Percentiles rank a stretch among this genome's conserved stretches.
Evolutionary conservation across 805 yeast species (phyloP).

Genomic region (Teunomyces stri): DNA sequence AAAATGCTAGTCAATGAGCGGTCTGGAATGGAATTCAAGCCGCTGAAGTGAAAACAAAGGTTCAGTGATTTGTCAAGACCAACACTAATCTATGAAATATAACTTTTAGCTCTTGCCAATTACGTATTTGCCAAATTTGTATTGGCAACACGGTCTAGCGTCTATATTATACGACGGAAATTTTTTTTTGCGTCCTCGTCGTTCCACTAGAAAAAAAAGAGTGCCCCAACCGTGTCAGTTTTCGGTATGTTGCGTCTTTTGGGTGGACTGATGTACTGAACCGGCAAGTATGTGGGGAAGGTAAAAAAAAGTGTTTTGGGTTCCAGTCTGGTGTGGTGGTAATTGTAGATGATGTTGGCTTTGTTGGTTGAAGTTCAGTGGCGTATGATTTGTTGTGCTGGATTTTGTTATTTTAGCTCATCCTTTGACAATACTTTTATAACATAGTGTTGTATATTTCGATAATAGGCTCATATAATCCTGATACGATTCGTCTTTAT

Average conservation of each 20-base stretch:
- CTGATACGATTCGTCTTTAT: no score
- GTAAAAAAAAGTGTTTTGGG: neutral
- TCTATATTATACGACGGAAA: slow-evolving; percentile 6
- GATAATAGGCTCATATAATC: no score
- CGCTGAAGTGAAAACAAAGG: neutral
- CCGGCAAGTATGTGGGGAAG: neutral
- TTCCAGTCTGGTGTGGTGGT: no score
- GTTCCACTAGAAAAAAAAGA: slow-evolving; percentile 2
- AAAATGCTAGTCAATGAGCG: neutral
- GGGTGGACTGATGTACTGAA: neutral
- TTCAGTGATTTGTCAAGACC: neutral
- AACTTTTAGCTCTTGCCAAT: slow-evolving; percentile 3
- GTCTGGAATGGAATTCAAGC: neutral
- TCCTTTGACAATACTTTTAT: no score
- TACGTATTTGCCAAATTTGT: slow-evolving; percentile 1
- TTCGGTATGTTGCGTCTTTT: neutral
- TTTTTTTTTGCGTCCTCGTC: slow-evolving; percentile 5
- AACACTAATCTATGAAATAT: neutral
- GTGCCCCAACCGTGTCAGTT: slow-evolving; percentile 4
- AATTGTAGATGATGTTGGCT: no score
- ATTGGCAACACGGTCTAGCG: neutral
- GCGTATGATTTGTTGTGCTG: no score
- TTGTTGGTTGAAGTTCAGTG: no score
- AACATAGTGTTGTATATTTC: no score
- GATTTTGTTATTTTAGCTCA: no score